Evolutionary conservation across 441 rosid species (phyloP), one percentile per base, ranked within the genome.

Genomic region (Brassica balearica): DNA sequence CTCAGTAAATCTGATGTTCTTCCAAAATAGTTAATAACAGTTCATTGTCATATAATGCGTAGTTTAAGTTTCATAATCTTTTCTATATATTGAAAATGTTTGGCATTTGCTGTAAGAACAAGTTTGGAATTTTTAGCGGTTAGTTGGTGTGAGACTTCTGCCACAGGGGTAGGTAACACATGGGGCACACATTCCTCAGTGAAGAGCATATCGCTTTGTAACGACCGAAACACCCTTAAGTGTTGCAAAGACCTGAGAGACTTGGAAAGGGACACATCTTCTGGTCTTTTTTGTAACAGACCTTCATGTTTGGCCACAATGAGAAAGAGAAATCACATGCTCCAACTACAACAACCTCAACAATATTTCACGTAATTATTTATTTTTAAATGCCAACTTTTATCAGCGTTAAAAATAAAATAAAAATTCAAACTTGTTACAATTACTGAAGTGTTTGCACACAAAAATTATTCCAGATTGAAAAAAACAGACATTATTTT

Each of bases 261-360:
- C 55, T 64, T 65, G 22, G 58, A 14, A 23, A 36, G 72, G 76
- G 72, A 41, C 77, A 67, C 53, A 66, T 46, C 60, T 20, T 5
- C 51, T 66, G 41, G 60, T 17, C 29, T 14, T 14, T 65, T 71
- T 23, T 32, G n/a, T 59, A 58, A 72, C 81, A 0, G 72, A 78
- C 73, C 69, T 72, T 66, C 7, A 59, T 67, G 73, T 61, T 66
- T 72, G 67, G 77, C 77, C 63, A 72, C 73, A 59, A 32, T 53
- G 77, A 72, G 62, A 66, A 72, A 59, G 77, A 72, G 20, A 72
- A 72, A 67, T 46, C 69, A 29, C 82, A 78, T 78, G 82, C 43
- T 73, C 74, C 60, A 78, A 73, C 82, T 17, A 72, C 41, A 41
- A 65, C 81, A 58, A 17, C 20, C 64, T 32, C 8, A 11, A 72